Base-by-base conservation (phyloP, 768 basidiomycete genomes). In the Termitomyces sp. region DNA sequence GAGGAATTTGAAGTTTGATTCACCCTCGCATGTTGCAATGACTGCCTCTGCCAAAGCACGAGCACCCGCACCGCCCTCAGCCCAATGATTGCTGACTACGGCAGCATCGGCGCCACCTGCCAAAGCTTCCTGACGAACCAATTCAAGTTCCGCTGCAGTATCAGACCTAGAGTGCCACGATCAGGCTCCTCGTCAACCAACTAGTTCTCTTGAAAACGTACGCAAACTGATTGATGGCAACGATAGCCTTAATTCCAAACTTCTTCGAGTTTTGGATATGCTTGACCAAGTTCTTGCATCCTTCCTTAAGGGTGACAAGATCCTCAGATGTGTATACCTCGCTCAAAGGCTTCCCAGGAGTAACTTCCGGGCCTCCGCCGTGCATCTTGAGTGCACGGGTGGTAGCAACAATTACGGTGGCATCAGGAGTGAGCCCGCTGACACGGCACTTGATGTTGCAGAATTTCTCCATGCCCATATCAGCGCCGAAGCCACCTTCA, bases 381-480 rank as follows among this genome's bases (percentile, higher is more conserved):
- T 99, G 96, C 96, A 99, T 99, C 84, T 98, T 99, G 63, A 99
- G 79, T 22, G 96, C 96, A 66, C 96, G 91, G 33, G 96, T 95
- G 4, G 96, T 99, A 7, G 96, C 97, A 57, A 99, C 96, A 68
- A 99, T 91, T 66, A 99, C 87, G 40, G 90, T 90, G 3, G 94
- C 96, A 74, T 99, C 93, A 9, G 97, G 97, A 59, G 81, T 90
- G 70, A 98, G 84, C 52, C 96, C 96, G 63, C 92, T 95, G 60
- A 91, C 82, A 62, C 96, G 88, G 74, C 96, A 98, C 75, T 99
- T 99, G 83, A 99, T 98, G 77, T 98, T 98, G 82, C 94, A 98
- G 83, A 98, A 99, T 75, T 99, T 97, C 77, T 95, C 94, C 93
- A 96, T 93, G 42, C 94, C 96, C 88, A 98, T 99, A 73, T 99